Evolutionary conservation across 495 filamentous ascomycete genomes (phyloP).

Genomic region (Hypoxylon lienhwacheense): DNA sequence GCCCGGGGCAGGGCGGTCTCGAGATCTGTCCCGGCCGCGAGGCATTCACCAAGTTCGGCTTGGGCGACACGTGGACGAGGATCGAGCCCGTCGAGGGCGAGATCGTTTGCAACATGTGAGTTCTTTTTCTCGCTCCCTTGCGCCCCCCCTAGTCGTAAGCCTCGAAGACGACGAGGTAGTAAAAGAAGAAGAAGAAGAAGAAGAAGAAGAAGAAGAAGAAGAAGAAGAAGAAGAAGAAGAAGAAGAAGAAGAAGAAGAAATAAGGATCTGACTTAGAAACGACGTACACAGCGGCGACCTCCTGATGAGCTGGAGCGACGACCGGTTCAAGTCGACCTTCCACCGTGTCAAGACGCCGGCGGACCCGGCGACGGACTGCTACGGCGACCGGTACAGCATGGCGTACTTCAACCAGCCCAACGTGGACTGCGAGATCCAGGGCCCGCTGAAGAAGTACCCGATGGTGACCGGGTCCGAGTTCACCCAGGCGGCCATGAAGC

Average conservation of each 20-base stretch:
- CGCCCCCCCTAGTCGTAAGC: neutral
- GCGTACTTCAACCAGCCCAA: slow-evolving; percentile 69
- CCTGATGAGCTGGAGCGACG: slow-evolving; percentile 70
- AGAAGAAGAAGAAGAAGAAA: neutral
- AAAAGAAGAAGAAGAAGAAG: neutral
- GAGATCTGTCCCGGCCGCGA: slow-evolving; percentile 70
- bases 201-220: neutral
- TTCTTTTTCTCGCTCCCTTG: neutral
- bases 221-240: neutral
- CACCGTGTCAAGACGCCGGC: slow-evolving; percentile 63
- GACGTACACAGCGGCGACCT: slow-evolving; percentile 54
- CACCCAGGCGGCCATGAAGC: slow-evolving; percentile 58
- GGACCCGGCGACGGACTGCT: slow-evolving; percentile 54
- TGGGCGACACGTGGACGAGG: slow-evolving; percentile 64
- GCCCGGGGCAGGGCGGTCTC: slow-evolving; percentile 61
- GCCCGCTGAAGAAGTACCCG: slow-evolving; percentile 63
- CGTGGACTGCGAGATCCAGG: slow-evolving; percentile 61
- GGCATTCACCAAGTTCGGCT: slow-evolving; percentile 59
- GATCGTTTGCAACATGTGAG: slow-evolving; percentile 65
- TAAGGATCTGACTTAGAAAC: neutral
- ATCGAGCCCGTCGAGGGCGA: slow-evolving; percentile 59
- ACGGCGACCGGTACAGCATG: slow-evolving; percentile 62
- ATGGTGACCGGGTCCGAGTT: slow-evolving; percentile 61
- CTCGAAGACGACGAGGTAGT: too few species aligned
- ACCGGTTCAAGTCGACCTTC: slow-evolving; percentile 67